Conservation (phyloP, 2,329 filamentous ascomycete species). For the Diaporthe longicolla region DNA sequence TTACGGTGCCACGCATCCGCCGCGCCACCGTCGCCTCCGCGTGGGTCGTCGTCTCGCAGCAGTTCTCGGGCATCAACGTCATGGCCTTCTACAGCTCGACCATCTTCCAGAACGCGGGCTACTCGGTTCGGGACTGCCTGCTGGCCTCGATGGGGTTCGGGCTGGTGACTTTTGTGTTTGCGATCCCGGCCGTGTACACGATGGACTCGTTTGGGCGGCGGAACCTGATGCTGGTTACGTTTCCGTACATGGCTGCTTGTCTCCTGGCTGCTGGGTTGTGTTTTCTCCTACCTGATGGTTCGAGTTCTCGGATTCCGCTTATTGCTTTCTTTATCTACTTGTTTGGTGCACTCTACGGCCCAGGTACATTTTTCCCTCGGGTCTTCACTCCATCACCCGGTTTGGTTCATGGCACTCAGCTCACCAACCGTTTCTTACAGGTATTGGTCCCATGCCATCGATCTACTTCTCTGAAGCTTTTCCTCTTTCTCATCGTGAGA, state of each 20-base stretch:
- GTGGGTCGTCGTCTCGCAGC: slow-evolving; percentile 82
- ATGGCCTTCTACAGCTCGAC: slow-evolving; percentile 63
- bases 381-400: neutral
- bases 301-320: slow-evolving; percentile 59
- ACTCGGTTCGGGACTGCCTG: slow-evolving; percentile 57
- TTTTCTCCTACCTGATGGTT: slow-evolving; percentile 61
- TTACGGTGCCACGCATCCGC: slow-evolving; percentile 77
- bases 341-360: slow-evolving; percentile 66
- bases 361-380: slow-evolving; percentile 48
- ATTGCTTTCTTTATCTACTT: slow-evolving; percentile 71
- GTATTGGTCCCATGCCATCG: slow-evolving; percentile 51
- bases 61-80: slow-evolving; percentile 36
- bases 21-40: slow-evolving; percentile 82
- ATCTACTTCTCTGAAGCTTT: slow-evolving; percentile 70
- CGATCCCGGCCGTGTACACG: slow-evolving; percentile 70
- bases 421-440: slow-evolving; percentile 39
- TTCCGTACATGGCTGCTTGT: slow-evolving; percentile 35
- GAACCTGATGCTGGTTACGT: slow-evolving; percentile 52
- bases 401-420: neutral
- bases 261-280: slow-evolving; percentile 59
- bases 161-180: slow-evolving; percentile 70
- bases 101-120: slow-evolving; percentile 63
- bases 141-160: slow-evolving; percentile 72
- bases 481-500: slow-evolving; percentile 66
- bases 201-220: slow-evolving; percentile 72